Evolutionary conservation across 139 green algal species (phyloP).

Genomic region (Haematococcus lacustris): DNA sequence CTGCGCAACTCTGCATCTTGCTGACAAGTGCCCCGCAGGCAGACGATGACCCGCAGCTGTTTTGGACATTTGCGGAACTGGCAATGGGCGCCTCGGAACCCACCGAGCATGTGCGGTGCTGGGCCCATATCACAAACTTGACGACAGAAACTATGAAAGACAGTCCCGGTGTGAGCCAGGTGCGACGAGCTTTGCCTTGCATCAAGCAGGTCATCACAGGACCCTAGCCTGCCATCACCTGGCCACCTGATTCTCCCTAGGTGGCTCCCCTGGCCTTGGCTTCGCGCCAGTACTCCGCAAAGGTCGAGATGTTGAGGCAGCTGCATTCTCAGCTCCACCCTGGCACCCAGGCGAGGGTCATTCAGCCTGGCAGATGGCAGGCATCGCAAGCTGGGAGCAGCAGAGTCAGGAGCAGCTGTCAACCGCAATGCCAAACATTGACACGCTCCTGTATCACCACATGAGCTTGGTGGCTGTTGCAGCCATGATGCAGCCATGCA

Average conservation of each 20-base stretch:
- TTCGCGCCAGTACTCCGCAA: slow-evolving; percentile 60
- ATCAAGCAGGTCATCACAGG: no score
- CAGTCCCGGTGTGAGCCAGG: no score
- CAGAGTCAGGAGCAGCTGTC: neutral
- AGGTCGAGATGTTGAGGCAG: slow-evolving; percentile 56
- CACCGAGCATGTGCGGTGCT: slow-evolving; percentile 12
- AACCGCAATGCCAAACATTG: neutral
- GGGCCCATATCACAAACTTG: slow-evolving; percentile 8
- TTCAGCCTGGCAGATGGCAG: no score
- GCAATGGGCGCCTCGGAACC: neutral
- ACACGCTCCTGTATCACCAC: neutral
- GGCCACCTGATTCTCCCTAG: slow-evolving; percentile 13
- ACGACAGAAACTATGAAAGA: neutral
- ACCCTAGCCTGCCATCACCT: neutral
- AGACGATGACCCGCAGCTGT: slow-evolving; percentile 9
- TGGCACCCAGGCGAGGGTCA: neutral
- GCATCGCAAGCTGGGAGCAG: no score
- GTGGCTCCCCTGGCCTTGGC: slow-evolving; percentile 49
- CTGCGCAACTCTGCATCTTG: no score
- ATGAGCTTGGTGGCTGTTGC: neutral
- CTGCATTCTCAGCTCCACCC: slow-evolving; percentile 40
- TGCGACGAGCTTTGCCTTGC: no score
- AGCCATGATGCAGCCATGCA: no score
- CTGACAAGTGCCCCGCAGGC: no score
- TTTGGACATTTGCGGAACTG: slow-evolving; percentile 16